Evolutionary conservation across 805 yeast species (phyloP).

Genomic region (Metschnikowia similis): DNA sequence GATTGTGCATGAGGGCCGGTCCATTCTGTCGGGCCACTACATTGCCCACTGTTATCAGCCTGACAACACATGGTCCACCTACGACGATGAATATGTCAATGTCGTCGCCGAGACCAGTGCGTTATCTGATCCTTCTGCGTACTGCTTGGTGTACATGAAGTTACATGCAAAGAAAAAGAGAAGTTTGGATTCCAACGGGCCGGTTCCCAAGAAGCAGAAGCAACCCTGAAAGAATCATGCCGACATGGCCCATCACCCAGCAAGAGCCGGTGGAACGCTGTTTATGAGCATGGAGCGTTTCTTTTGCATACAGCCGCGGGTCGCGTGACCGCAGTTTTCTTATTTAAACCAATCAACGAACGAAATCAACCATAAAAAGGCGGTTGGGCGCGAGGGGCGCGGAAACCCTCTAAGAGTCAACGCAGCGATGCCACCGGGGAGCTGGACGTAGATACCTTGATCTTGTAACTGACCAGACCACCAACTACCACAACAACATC

Average conservation of each 20-base stretch:
- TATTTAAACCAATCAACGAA: conserved; percentile 1
- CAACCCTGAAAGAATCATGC: not conserved
- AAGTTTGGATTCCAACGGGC: not conserved
- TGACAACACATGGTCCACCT: conserved; percentile 86
- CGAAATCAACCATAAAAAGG: not conserved
- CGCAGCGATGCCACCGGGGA: too few species aligned
- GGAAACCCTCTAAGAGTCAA: too few species aligned
- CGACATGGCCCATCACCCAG: not conserved
- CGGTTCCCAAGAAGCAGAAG: not conserved
- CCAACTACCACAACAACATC: too few species aligned
- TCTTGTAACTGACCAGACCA: too few species aligned
- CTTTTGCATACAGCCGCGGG: conserved; percentile 3
- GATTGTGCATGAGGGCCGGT: conserved; percentile 91
- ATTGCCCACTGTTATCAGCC: conserved; percentile 89
- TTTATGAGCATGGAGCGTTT: conserved; percentile 1
- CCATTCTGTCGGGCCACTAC: conserved; percentile 90
- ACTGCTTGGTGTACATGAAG: conserved; percentile 80
- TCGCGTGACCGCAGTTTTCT: conserved; percentile 1
- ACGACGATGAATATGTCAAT: conserved; percentile 89
- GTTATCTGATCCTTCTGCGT: conserved; percentile 81
- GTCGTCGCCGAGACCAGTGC: conserved; percentile 68
- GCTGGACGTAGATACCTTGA: too few species aligned
- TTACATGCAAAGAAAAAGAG: conserved; percentile 49
- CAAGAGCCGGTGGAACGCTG: not conserved
- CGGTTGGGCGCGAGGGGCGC: not conserved